phyloP scores from a whole-genome alignment of 2,329 filamentous ascomycete genomes.

The Ophiostoma novo-ulmi region DNA sequence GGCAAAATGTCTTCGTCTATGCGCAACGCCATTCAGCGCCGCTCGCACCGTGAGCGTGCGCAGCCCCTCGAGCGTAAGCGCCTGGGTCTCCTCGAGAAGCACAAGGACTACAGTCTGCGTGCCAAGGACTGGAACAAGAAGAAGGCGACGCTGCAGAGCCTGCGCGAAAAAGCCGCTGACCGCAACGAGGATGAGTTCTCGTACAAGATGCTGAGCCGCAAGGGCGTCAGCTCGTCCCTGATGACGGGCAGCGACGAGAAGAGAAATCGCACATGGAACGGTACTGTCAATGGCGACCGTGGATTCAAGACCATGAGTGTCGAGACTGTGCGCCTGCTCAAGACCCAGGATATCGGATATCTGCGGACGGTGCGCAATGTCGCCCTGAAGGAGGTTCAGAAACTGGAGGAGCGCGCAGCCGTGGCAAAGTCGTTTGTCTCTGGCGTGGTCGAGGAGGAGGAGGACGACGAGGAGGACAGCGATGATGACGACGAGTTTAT shows the following conservation, averaged over 20 bases:
- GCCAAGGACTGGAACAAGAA: constrained; percentile 63
- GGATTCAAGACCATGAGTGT: constrained; percentile 52
- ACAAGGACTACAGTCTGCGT: constrained; percentile 57
- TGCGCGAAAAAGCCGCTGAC: constrained; percentile 57
- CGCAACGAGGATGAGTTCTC: constrained; percentile 71
- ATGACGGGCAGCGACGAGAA: constrained; percentile 37
- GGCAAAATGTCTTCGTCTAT: constrained; percentile 29
- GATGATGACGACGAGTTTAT: constrained; percentile 32
- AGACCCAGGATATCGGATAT: constrained; percentile 65
- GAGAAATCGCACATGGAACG: constrained; percentile 45
- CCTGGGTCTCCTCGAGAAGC: constrained; percentile 91
- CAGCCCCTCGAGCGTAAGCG: constrained; percentile 78
- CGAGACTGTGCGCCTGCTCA: constrained; percentile 57
- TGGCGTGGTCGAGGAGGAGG: constrained; percentile 31
- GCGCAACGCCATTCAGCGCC: constrained; percentile 33
- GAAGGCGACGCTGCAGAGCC: constrained; percentile 53
- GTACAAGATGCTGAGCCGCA: constrained; percentile 62
- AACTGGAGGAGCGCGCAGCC: constrained; percentile 51
- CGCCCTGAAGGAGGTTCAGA: constrained; percentile 52
- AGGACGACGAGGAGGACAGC: constrained; percentile 33
- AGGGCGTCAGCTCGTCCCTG: constrained; percentile 48
- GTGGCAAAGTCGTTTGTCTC: constrained; percentile 38
- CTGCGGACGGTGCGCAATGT: constrained; percentile 58
- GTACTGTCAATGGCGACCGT: constrained; percentile 53
- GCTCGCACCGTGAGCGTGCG: constrained; percentile 79